Evolutionary conservation across 2,329 filamentous ascomycete species (phyloP).

Genomic region (Trichoderma atrobrunneum): DNA sequence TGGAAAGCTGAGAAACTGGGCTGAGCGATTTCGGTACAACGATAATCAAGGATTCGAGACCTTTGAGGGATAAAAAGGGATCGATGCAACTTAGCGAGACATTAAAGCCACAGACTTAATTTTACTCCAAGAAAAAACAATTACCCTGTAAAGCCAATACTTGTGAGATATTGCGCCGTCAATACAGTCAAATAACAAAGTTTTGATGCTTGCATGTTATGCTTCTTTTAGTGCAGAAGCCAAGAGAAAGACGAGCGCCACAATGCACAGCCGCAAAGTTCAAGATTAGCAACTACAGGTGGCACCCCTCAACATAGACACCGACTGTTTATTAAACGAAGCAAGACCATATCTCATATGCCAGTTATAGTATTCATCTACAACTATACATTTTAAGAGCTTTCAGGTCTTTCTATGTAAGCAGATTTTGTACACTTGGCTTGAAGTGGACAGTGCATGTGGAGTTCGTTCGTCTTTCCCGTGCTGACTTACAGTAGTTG

Average conservation of each 20-base stretch:
- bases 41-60: conserved; percentile 4
- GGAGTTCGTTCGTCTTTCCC: not conserved
- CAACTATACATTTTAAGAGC: not conserved
- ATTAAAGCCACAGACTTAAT: not conserved
- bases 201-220: not conserved
- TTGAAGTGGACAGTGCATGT: not conserved
- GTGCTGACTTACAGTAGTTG: not conserved
- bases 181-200: not conserved
- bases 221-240: not conserved
- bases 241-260: not conserved
- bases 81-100: not conserved
- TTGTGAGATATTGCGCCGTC: not conserved
- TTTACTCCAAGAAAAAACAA: not conserved
- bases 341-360: no score
- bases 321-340: not conserved
- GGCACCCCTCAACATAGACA: not conserved
- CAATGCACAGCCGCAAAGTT: not conserved
- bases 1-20: not conserved
- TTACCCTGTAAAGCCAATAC: not conserved
- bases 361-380: not conserved
- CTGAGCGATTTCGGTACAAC: conserved; percentile 10
- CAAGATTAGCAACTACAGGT: not conserved
- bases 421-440: not conserved
- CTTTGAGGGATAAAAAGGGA: not conserved
- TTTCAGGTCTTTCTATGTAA: not conserved